phyloP scores from a whole-genome alignment of 805 yeast species.

The Yamadazyma endophytica region DNA sequence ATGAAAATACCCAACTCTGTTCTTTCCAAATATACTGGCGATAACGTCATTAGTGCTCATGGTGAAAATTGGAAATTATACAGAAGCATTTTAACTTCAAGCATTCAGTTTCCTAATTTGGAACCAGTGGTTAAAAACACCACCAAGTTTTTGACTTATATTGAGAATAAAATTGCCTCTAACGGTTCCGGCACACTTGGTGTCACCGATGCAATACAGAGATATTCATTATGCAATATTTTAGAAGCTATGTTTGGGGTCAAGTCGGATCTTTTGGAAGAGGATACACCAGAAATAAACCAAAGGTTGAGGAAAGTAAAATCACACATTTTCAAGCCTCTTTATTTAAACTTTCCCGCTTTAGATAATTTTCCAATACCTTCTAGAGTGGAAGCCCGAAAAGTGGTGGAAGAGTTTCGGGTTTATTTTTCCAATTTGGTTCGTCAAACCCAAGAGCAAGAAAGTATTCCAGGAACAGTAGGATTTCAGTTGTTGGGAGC shows the following conservation, averaged over 20 bases:
- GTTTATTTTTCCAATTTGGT: constrained; percentile 30
- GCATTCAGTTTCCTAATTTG: constrained; percentile 47
- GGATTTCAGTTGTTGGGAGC: constrained; percentile 41
- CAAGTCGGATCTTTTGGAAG: constrained; percentile 37
- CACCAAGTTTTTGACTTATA: constrained; percentile 7
- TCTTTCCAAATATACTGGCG: constrained; percentile 54
- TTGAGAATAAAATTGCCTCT: background rate
- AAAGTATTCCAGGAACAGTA: constrained; percentile 28
- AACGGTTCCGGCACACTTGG: constrained; percentile 8
- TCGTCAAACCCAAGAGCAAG: constrained; percentile 12
- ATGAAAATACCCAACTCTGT: constrained; percentile 54
- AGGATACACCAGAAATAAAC: constrained; percentile 30
- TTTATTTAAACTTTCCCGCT: constrained; percentile 52
- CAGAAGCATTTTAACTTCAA: constrained; percentile 40
- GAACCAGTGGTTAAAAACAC: constrained; percentile 38
- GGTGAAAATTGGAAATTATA: constrained; percentile 49
- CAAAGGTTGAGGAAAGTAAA: constrained; percentile 41
- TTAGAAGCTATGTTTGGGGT: constrained; percentile 49
- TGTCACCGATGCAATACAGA: constrained; percentile 36
- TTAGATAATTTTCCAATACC: constrained; percentile 49
- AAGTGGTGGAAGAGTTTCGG: constrained; percentile 41
- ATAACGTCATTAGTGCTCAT: constrained; percentile 57
- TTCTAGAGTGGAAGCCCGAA: constrained; percentile 39
- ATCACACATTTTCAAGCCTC: constrained; percentile 50
- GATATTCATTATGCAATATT: constrained; percentile 45